Percentiles rank a stretch among this genome's conserved stretches.
Conservation (phyloP, 2,329 filamentous ascomycete genomes). For the Xylaria hypoxylon region DNA sequence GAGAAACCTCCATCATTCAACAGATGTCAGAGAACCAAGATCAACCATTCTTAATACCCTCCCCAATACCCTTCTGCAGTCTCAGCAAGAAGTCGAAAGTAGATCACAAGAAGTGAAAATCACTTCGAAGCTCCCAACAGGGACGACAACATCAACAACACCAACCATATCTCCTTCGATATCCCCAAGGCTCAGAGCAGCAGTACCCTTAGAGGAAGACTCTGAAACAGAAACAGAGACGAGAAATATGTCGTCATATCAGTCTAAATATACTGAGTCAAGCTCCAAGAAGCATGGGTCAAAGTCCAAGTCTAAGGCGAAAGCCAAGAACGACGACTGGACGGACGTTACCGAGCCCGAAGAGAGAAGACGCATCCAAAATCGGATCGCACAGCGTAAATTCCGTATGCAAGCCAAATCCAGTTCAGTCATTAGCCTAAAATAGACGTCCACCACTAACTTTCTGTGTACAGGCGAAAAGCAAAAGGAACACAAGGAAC, state of each 20-base stretch:
- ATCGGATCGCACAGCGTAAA: conserved; percentile 79
- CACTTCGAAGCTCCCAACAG: background rate
- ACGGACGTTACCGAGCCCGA: conserved; percentile 75
- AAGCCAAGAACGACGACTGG: conserved; percentile 71
- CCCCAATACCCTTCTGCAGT: background rate
- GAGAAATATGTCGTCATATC: conserved; percentile 44
- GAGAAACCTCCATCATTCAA: background rate
- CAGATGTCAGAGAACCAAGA: conserved; percentile 32
- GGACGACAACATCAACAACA: conserved; percentile 28
- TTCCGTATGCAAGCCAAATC: conserved; percentile 67
- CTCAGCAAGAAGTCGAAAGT: background rate
- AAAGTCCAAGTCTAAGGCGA: conserved; percentile 53
- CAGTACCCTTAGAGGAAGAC: conserved; percentile 4
- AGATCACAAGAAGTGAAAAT: conserved; percentile 13
- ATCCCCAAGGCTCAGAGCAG: conserved; percentile 31
- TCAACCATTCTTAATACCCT: conserved; percentile 22
- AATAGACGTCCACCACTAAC: conserved; percentile 31
- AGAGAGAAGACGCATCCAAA: conserved; percentile 79
- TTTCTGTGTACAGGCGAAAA: conserved; percentile 70
- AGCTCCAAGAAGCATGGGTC: conserved; percentile 51
- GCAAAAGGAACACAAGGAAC: conserved; percentile 74
- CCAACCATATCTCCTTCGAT: conserved; percentile 35
- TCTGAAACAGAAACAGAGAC: conserved; percentile 34
- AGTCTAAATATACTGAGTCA: conserved; percentile 54
- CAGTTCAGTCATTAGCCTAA: background rate